Evolutionary conservation across 192 early-diverging fungal genomes (phyloP).

Genomic region (Backusella mclennaniae): DNA sequence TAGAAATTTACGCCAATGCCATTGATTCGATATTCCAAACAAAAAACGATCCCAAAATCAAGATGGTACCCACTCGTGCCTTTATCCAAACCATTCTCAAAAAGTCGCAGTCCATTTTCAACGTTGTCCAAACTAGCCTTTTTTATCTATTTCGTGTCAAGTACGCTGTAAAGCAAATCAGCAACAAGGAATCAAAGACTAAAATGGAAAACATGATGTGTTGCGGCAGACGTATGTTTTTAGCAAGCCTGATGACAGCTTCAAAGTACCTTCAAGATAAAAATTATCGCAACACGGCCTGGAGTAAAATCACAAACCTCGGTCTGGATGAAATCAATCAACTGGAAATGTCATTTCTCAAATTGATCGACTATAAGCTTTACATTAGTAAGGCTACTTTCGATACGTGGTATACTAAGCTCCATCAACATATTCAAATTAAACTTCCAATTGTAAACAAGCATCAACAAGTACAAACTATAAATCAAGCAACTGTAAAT

Average conservation of each 20-base stretch:
- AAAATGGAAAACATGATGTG: constrained; percentile 48
- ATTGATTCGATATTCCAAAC: constrained; percentile 58
- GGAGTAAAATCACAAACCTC: constrained; percentile 84
- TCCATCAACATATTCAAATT: constrained; percentile 25
- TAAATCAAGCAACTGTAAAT: not conserved
- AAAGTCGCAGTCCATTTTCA: constrained; percentile 65
- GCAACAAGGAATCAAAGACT: not conserved
- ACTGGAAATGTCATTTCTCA: constrained; percentile 79
- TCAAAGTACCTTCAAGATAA: constrained; percentile 87
- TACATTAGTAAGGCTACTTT: constrained; percentile 60
- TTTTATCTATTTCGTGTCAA: constrained; percentile 65
- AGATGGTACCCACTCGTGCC: constrained; percentile 48
- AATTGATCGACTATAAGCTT: constrained; percentile 73
- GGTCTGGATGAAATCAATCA: constrained; percentile 74
- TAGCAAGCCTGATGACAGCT: constrained; percentile 80
- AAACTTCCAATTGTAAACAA: not conserved
- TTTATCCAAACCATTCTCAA: constrained; percentile 68
- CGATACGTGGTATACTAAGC: constrained; percentile 57
- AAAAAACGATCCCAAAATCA: constrained; percentile 32
- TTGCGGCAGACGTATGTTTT: constrained; percentile 81
- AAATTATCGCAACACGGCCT: constrained; percentile 79
- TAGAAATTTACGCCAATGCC: constrained; percentile 60
- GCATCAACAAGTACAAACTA: not conserved
- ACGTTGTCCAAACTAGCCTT: constrained; percentile 68
- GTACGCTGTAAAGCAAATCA: constrained; percentile 37